Conservation (phyloP, 495 filamentous ascomycete genomes). For the Neurospora hispaniola region DNA sequence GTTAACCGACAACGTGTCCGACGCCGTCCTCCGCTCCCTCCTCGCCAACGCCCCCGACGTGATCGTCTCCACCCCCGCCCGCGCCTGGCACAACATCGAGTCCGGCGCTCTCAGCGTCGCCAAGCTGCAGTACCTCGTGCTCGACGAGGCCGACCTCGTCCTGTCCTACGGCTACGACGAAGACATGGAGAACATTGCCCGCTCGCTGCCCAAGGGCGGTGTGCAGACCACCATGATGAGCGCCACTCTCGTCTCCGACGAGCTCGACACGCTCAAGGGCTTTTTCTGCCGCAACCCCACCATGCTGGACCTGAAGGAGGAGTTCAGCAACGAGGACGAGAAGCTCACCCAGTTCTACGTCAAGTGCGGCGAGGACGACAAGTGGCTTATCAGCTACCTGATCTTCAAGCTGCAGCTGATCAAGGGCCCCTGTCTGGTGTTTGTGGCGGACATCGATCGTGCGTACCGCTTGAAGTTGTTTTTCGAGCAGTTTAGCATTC, state of each 20-base stretch:
- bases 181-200: slow-evolving; percentile 68
- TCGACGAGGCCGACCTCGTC: slow-evolving; percentile 94
- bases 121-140: slow-evolving; percentile 65
- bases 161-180: slow-evolving; percentile 90
- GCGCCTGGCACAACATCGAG: slow-evolving; percentile 61
- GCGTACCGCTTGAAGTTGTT: slow-evolving; percentile 93
- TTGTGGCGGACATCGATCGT: slow-evolving; percentile 86
- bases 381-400: slow-evolving; percentile 86
- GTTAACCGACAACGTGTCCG: slow-evolving; percentile 77
- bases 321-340: slow-evolving; percentile 55
- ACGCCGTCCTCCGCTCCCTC: slow-evolving; percentile 73
- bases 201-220: slow-evolving; percentile 60
- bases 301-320: slow-evolving; percentile 63
- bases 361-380: slow-evolving; percentile 89
- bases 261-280: slow-evolving; percentile 74
- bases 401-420: slow-evolving; percentile 92
- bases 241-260: slow-evolving; percentile 81
- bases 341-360: slow-evolving; percentile 80
- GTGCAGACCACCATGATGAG: slow-evolving; percentile 86
- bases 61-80: slow-evolving; percentile 77
- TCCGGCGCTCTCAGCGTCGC: slow-evolving; percentile 57
- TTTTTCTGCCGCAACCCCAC: slow-evolving; percentile 76
- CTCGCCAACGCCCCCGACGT: slow-evolving; percentile 84
- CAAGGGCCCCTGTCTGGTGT: slow-evolving; percentile 90
- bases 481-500: slow-evolving; percentile 91